These are phyloP conservation scores for Fraxinus sp. DNA, from an alignment of 305 asterid species.

Conservation along the genomic window DNA sequence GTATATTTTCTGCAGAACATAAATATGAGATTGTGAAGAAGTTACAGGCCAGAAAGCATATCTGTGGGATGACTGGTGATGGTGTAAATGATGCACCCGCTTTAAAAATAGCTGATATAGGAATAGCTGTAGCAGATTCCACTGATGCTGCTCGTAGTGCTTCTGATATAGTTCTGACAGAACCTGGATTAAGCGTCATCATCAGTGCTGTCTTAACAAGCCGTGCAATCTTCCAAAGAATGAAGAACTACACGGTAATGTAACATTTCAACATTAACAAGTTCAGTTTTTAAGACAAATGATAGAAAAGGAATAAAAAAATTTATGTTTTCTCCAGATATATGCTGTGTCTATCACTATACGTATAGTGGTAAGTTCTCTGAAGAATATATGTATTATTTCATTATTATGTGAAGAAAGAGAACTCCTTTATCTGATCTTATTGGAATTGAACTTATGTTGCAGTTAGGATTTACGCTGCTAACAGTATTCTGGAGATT, in stretches of 20 bases:
- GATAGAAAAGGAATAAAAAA: slow-evolving; percentile 2
- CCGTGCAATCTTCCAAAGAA: slow-evolving; percentile 61
- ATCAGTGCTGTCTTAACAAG: slow-evolving; percentile 63
- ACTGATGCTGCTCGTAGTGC: slow-evolving; percentile 66
- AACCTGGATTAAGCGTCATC: slow-evolving; percentile 57
- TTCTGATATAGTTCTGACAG: slow-evolving; percentile 59
- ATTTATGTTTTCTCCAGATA: slow-evolving; percentile 33
- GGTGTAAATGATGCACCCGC: slow-evolving; percentile 73
- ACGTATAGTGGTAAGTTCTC: slow-evolving; percentile 54
- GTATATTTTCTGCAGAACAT: slow-evolving; percentile 38
- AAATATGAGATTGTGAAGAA: slow-evolving; percentile 56
- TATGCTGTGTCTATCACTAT: slow-evolving; percentile 62
- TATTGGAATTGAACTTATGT: neutral
- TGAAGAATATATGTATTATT: neutral
- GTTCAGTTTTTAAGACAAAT: neutral
- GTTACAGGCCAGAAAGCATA: slow-evolving; percentile 49
- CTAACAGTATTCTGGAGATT: slow-evolving; percentile 58
- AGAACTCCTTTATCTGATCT: neutral
- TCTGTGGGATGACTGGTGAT: slow-evolving; percentile 67
- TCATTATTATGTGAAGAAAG: neutral
- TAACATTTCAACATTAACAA: slow-evolving; percentile 2
- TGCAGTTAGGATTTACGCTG: slow-evolving; percentile 62
- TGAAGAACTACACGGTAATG: slow-evolving; percentile 59
- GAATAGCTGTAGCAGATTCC: slow-evolving; percentile 60
- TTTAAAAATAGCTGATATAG: slow-evolving; percentile 57